phyloP scores from a whole-genome alignment of 2,329 filamentous ascomycete genomes.

The Epichloe bromicola region DNA sequence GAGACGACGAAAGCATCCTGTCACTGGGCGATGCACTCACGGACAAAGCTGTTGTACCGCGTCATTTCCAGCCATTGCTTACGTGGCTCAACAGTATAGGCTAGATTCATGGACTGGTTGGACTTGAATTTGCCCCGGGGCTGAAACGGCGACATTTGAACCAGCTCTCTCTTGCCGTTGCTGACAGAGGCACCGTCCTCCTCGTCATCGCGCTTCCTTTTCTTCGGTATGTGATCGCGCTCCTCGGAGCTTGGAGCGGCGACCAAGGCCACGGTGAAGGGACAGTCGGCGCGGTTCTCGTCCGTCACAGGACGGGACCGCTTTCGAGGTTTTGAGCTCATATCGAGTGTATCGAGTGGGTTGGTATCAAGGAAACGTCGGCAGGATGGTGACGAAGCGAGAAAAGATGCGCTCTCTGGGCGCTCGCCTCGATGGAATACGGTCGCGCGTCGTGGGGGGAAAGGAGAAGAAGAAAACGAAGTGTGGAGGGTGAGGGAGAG shows the following conservation, averaged over 20 bases:
- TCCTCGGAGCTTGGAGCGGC: slow-evolving; percentile 17
- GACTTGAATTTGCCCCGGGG: slow-evolving; percentile 42
- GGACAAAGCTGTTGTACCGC: slow-evolving; percentile 47
- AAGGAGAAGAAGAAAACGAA: not conserved
- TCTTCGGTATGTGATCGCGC: slow-evolving; percentile 31
- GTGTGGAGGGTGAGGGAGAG: slow-evolving; percentile 1
- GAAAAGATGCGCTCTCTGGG: slow-evolving; percentile 2
- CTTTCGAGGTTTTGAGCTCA: slow-evolving; percentile 30
- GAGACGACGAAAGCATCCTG: not conserved
- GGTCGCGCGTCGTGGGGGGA: not conserved
- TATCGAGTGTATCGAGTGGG: slow-evolving; percentile 9
- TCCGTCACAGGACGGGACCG: slow-evolving; percentile 35
- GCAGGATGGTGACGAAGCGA: not conserved
- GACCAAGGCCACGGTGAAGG: slow-evolving; percentile 30
- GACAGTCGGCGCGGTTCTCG: slow-evolving; percentile 43
- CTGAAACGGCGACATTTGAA: slow-evolving; percentile 41
- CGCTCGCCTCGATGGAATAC: not conserved
- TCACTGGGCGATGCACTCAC: slow-evolving; percentile 26
- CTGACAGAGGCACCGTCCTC: slow-evolving; percentile 19
- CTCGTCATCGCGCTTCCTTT: slow-evolving; percentile 32
- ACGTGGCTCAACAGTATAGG: slow-evolving; percentile 39
- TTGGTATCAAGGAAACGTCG: slow-evolving; percentile 1
- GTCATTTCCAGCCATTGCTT: slow-evolving; percentile 46
- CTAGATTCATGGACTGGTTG: slow-evolving; percentile 39
- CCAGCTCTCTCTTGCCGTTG: slow-evolving; percentile 29